Conservation (phyloP, 352 stramenopile species). For the Phytophthora tubulina region DNA sequence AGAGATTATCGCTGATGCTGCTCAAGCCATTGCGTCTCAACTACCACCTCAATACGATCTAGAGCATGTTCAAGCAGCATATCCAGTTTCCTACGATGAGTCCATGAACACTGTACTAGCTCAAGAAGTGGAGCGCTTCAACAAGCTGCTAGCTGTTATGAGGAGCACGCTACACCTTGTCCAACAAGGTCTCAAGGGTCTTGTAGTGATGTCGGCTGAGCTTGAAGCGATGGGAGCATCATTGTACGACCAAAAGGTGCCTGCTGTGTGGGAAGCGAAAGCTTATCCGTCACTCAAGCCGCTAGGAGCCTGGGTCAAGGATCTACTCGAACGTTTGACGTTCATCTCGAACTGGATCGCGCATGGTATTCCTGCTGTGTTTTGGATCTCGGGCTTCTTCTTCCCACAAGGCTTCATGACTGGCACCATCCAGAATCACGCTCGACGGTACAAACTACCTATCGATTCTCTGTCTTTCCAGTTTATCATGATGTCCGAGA, state of each 20-base stretch:
- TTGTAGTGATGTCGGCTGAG: slow-evolving; percentile 91
- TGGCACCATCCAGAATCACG: slow-evolving; percentile 93
- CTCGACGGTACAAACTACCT: slow-evolving; percentile 81
- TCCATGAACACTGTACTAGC: slow-evolving; percentile 94
- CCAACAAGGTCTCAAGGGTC: slow-evolving; percentile 89
- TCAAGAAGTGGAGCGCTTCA: slow-evolving; percentile 93
- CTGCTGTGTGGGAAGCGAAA: slow-evolving; percentile 87
- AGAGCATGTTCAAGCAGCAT: slow-evolving; percentile 85
- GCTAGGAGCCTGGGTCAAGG: slow-evolving; percentile 88
- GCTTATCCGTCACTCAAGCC: slow-evolving; percentile 94
- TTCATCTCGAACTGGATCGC: slow-evolving; percentile 84
- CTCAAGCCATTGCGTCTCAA: slow-evolving; percentile 83
- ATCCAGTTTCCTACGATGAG: slow-evolving; percentile 91
- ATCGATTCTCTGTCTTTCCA: slow-evolving; percentile 90
- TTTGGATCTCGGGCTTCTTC: slow-evolving; percentile 95
- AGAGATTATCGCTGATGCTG: slow-evolving; percentile 89
- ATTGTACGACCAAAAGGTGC: slow-evolving; percentile 91
- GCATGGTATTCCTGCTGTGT: slow-evolving; percentile 81
- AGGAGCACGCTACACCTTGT: slow-evolving; percentile 84
- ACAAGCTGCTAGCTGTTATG: slow-evolving; percentile 86
- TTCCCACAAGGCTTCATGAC: slow-evolving; percentile 95
- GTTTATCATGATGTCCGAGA: slow-evolving; percentile 76
- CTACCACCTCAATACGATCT: slow-evolving; percentile 86
- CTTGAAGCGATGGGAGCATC: slow-evolving; percentile 88
- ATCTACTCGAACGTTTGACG: slow-evolving; percentile 78